A percentile compares a stretch with the other conserved stretches of the same genome.
phyloP scores from a whole-genome alignment of 1,139 yeast genomes.

The Arxiozyma telluris region DNA sequence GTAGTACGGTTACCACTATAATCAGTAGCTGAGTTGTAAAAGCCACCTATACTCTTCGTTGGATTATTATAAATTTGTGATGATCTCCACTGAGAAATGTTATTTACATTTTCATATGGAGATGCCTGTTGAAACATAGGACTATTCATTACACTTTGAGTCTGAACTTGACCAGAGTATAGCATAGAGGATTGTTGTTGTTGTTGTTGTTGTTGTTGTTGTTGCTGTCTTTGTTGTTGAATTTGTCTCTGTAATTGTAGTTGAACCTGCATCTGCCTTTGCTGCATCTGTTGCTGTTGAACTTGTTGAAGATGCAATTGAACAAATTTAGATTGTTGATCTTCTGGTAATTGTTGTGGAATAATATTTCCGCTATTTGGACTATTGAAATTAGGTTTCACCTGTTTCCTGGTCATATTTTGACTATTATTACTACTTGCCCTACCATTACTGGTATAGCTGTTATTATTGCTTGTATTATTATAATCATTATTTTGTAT shows the following conservation, averaged over 20 bases:
- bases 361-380: background rate
- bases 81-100: background rate
- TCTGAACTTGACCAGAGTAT: background rate
- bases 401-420: background rate
- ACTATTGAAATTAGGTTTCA: too few species aligned
- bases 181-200: background rate
- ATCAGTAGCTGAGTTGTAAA: background rate
- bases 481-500: background rate
- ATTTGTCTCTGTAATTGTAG: conserved; percentile 1
- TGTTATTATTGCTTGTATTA: conserved; percentile 2
- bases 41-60: background rate
- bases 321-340: background rate
- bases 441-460: background rate
- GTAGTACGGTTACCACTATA: background rate
- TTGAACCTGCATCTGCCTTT: background rate
- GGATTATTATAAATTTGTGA: background rate
- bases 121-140: background rate
- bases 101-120: background rate
- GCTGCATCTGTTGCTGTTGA: conserved; percentile 3
- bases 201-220: background rate
- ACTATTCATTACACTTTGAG: background rate
- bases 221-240: conserved; percentile 1
- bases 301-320: conserved; percentile 2
- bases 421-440: background rate
- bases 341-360: background rate